Base-by-base conservation (phyloP, 352 stramenopile species). In the Bremia lactucae region DNA sequence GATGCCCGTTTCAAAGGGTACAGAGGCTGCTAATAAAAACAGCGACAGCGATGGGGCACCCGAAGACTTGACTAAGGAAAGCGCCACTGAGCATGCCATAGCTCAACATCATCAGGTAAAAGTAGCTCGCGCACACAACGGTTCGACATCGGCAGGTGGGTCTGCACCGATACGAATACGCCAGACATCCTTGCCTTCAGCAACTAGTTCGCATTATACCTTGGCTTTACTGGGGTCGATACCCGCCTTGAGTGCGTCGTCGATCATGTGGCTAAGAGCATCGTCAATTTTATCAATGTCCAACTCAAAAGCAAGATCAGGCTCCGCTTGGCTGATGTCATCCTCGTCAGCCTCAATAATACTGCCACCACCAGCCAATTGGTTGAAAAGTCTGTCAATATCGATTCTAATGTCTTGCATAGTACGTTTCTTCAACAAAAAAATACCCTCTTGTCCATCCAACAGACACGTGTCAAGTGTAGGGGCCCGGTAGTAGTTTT, bases 41-140 rank as follows among this genome's bases (percentile, higher is more conserved):
- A 82, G 67, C 51, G 74, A 87, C 31, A 60, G 56, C 35, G 76
- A 87, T 44, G 77, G 87, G 50, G 74, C 77, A 19, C 77, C 77
- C 18, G 77, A 90, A 47, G 68, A 81, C 25, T 68, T 90, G 44
- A 79, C 70, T 39, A 90, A 86, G 56, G 61, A 68, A 39, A 85
- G 48, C 42, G 77, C 77, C 19, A 54, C 68, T 54, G 43, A 83
- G 48, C 55, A 80, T 52, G 72, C 54, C 38, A 53, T 69, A 29
- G 53, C 65, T 37, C 66, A 63, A 48, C 60, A 63, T 23, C 70
- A 55, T 13, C 60, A 78, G 20, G 70, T 87, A 41, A 38, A 76
- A 15, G 62, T 74, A 31, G 76, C 69, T 31, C 54, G 54, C 28
- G 52, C n/a, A n/a, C n/a, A n/a, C n/a, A n/a, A n/a, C n/a, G n/a